Base-by-base conservation (phyloP, 2,329 filamentous ascomycete genomes). In the Aspergillus luchuensis region DNA sequence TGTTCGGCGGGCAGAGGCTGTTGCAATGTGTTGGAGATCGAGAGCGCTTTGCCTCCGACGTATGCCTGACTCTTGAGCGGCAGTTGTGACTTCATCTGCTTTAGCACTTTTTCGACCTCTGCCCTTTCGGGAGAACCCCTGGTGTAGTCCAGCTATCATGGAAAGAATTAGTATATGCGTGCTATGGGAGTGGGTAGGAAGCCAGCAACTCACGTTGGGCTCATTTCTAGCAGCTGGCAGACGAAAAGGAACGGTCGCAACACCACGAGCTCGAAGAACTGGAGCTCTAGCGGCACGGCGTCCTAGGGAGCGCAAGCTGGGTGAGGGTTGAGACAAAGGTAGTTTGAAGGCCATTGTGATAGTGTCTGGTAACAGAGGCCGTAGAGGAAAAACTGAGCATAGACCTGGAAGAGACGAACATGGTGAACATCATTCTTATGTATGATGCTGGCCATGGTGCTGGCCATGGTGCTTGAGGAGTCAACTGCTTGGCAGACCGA, bases 161-260 rank as follows among this genome's bases (percentile, higher is more conserved):
- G 5, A 21, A 5, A 19, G 1, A 10, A 23, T 51, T 10, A 47
- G 39, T 21, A 15, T 6, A 11, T 47, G 3, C 2, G 1, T 10
- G 39, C 17, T 7, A 41, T 45, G 11, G 5, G 8, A 30, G n/a
- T 6, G 4, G 5, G 19, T 19, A 15, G n/a, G 21, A 11, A 8
- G n/a, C 21, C 10, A 8, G n/a, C 33, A 36, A 64, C 71, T 66
- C 41, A 74, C 70, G 56, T 75, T 80, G 50, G 69, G 76, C 73
- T 74, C 72, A 53, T 74, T 74, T 41, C 70, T 65, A 17, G 72
- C 66, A 50, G 66, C 72, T 3, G 72, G 72, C 7, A 74, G 70
- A 41, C 67, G 63, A 58, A 73, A 74, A 17, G 72, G 72, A 2
- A 65, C 58, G 1, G 72, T 74, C 2, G 70, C 65, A 50, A 70